A percentile compares a stretch with the other conserved stretches of the same genome.
phyloP scores from a whole-genome alignment of 805 yeast species.

The Blastobotrys americana region DNA sequence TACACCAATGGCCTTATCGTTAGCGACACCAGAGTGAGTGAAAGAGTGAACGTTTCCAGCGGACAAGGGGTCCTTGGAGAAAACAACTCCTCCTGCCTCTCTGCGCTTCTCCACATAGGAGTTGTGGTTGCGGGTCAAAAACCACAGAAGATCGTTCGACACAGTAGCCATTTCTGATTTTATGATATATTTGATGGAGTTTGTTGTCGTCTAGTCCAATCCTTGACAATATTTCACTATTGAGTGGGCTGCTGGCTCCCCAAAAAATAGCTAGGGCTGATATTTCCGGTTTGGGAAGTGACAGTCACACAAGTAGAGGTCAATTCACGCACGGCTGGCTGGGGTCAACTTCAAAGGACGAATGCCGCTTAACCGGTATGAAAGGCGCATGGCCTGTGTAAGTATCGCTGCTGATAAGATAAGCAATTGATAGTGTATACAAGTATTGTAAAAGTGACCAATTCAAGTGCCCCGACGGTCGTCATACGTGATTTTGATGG shows the following conservation, averaged over 20 bases:
- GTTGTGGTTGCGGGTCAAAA: constrained; percentile 41
- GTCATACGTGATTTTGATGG: no score
- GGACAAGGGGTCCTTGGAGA: constrained; percentile 48
- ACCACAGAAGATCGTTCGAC: constrained; percentile 43
- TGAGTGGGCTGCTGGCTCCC: neutral
- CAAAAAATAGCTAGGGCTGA: neutral
- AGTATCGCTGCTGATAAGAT: no score
- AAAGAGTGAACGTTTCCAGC: constrained; percentile 40
- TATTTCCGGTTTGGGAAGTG: neutral
- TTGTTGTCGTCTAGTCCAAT: neutral
- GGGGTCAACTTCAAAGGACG: no score
- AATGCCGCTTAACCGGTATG: no score
- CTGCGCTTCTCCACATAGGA: constrained; percentile 43
- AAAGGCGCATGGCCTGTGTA: no score
- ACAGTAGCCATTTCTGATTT: constrained; percentile 2
- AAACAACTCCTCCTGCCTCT: constrained; percentile 34
- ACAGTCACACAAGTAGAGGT: no score
- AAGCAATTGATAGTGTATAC: no score
- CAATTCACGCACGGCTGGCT: no score
- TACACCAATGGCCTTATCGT: constrained; percentile 45
- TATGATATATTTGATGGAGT: no score
- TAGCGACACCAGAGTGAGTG: constrained; percentile 43
- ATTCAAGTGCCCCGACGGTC: no score
- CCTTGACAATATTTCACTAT: neutral
- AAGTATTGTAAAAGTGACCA: no score